Conservation (phyloP, 2,329 filamentous ascomycete genomes). For the Curvularia sp. region DNA sequence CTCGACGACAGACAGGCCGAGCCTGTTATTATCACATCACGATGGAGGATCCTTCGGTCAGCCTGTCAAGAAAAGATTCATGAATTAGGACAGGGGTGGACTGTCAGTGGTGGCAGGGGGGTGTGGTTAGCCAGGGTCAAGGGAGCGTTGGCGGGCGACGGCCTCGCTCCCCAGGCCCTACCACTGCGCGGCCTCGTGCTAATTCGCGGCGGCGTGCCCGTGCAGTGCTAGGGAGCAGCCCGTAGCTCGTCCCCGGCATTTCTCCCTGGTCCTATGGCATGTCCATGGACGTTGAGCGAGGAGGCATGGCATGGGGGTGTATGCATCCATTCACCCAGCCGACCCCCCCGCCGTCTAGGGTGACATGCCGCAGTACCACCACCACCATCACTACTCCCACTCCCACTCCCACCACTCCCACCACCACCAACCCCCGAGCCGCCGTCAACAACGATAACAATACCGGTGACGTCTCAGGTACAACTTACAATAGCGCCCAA, state of each 20-base stretch:
- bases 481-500: not conserved
- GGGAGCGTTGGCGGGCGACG: conserved; percentile 34
- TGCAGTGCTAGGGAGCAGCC: conserved; percentile 23
- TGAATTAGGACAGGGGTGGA: conserved; percentile 22
- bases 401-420: not conserved
- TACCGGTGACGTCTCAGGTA: not conserved
- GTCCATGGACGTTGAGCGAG: conserved; percentile 15
- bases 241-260: conserved; percentile 26
- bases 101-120: conserved; percentile 34
- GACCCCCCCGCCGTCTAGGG: conserved; percentile 3
- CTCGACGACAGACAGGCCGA: conserved; percentile 11
- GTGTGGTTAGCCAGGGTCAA: conserved; percentile 28
- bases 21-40: conserved; percentile 24
- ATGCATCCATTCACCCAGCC: conserved; percentile 22
- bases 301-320: too few relatives aligned
- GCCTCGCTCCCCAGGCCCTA: conserved; percentile 24
- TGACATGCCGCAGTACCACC: not conserved
- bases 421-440: too few relatives aligned
- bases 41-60: conserved; percentile 22
- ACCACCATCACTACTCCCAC: not conserved
- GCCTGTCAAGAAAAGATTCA: conserved; percentile 23
- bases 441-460: not conserved
- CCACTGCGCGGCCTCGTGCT: conserved; percentile 18
- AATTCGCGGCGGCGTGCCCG: conserved; percentile 34
- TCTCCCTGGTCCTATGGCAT: conserved; percentile 18